Percentiles rank a stretch among this genome's conserved stretches.
Evolutionary conservation across 2,329 filamentous ascomycete species (phyloP).

Genomic region (Esteya vermicola): DNA sequence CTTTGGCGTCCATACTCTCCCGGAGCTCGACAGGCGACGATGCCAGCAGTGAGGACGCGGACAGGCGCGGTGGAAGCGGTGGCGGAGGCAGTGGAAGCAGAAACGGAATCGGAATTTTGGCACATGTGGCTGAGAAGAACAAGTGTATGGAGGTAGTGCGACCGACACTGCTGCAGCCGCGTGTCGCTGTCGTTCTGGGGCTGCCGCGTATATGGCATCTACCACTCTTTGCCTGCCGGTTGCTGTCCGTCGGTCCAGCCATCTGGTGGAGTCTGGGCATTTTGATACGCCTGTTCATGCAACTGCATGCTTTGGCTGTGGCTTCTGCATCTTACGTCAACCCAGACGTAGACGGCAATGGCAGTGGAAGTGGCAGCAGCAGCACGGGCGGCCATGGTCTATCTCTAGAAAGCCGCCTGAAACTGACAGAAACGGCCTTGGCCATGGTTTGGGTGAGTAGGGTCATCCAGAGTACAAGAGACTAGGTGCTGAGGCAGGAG

Average conservation of each 20-base stretch:
- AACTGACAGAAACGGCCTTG: slow-evolving; percentile 54
- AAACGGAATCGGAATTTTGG: too few species aligned
- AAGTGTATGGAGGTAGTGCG: slow-evolving; percentile 12
- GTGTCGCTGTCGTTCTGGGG: slow-evolving; percentile 64
- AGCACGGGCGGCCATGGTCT: slow-evolving; percentile 5
- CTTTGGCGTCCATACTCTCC: background rate
- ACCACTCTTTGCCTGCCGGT: slow-evolving; percentile 58
- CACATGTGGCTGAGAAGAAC: too few species aligned
- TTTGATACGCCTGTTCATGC: slow-evolving; percentile 51
- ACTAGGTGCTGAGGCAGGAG: too few species aligned
- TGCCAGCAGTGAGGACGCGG: slow-evolving; percentile 2
- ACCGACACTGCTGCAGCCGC: slow-evolving; percentile 50
- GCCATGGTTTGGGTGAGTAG: slow-evolving; percentile 54
- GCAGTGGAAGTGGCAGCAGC: slow-evolving; percentile 3
- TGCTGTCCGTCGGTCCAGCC: slow-evolving; percentile 55
- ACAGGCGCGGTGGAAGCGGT: too few species aligned
- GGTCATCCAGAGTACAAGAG: too few species aligned
- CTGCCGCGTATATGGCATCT: slow-evolving; percentile 60
- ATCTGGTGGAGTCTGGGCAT: slow-evolving; percentile 59
- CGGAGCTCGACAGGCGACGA: slow-evolving; percentile 1
- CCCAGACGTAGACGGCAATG: slow-evolving; percentile 2
- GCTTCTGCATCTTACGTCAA: too few species aligned
- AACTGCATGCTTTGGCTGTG: slow-evolving; percentile 29
- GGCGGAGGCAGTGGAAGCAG: too few species aligned
- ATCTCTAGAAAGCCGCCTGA: slow-evolving; percentile 29